Conservation (phyloP, 306 rosid species). For the Astragalus glycyphyllos region DNA sequence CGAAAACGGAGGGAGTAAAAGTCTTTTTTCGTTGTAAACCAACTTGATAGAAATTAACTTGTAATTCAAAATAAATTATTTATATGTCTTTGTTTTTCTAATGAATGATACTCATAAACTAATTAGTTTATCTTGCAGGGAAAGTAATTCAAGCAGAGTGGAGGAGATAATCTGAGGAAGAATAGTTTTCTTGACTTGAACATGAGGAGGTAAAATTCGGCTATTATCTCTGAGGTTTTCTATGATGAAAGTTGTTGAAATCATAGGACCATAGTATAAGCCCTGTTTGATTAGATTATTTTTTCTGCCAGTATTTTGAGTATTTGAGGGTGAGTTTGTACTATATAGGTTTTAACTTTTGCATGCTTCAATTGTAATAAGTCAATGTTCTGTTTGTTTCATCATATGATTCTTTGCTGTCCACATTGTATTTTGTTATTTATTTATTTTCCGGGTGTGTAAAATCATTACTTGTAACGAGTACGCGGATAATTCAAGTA, state of each 20-base stretch:
- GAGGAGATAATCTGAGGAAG: conserved; percentile 65
- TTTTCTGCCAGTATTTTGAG: conserved; percentile 54
- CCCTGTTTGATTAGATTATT: conserved; percentile 46
- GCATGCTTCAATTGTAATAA: conserved; percentile 23
- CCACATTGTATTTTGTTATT: conserved; percentile 24
- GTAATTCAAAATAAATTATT: too few species aligned
- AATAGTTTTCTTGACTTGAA: conserved; percentile 39
- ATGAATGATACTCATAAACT: conserved; percentile 25
- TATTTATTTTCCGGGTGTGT: conserved; percentile 19
- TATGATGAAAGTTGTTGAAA: conserved; percentile 47
- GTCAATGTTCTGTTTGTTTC: conserved; percentile 45
- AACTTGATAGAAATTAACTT: too few species aligned
- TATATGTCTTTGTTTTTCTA: conserved; percentile 32
- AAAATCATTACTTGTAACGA: conserved; percentile 10
- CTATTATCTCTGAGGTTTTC: conserved; percentile 34
- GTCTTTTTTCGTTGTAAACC: too few species aligned
- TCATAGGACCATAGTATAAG: conserved; percentile 42
- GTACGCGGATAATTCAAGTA: not conserved
- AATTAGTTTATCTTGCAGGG: conserved; percentile 52
- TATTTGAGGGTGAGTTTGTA: conserved; percentile 63
- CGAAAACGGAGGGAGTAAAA: too few species aligned
- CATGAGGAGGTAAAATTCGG: conserved; percentile 27
- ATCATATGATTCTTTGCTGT: conserved; percentile 41
- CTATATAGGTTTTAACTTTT: conserved; percentile 56
- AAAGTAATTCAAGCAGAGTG: conserved; percentile 79